Percentiles rank a stretch among this genome's conserved stretches.
Conservation (phyloP, 139 green algal species). For the Ettlia oleoabundans region DNA sequence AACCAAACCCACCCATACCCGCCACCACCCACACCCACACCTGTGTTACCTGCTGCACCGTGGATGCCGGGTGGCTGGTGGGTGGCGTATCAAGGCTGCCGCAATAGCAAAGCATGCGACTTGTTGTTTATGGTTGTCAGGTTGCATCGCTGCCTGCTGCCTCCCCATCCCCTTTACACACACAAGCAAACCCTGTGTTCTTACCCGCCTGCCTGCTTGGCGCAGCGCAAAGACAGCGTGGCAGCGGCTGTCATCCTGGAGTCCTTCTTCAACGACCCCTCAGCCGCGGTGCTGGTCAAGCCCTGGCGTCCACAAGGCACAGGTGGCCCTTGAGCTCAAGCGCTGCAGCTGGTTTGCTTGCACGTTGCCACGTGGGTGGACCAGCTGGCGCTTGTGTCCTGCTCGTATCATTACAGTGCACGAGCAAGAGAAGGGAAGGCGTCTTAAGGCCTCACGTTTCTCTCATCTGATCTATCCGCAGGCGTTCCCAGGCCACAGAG, state of each 20-base stretch:
- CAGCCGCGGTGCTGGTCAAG: constrained; percentile 17
- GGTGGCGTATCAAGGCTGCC: too few relatives aligned
- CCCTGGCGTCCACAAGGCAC: not conserved
- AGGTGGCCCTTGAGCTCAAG: not conserved
- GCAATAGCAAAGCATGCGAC: too few relatives aligned
- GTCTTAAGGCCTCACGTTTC: too few relatives aligned
- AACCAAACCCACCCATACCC: too few relatives aligned
- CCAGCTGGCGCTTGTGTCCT: not conserved
- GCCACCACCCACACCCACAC: too few relatives aligned
- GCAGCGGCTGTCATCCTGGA: constrained; percentile 44
- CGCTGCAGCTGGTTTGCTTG: not conserved
- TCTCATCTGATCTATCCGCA: too few relatives aligned
- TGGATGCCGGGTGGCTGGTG: too few relatives aligned
- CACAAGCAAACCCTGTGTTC: too few relatives aligned
- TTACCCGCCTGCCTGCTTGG: not conserved
- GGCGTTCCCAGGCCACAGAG: not conserved
- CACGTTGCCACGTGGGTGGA: not conserved
- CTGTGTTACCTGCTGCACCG: too few relatives aligned
- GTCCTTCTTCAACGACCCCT: constrained; percentile 38
- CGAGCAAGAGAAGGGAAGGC: not conserved
- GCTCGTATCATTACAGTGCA: not conserved
- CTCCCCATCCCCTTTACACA: too few relatives aligned
- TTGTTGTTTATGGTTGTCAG: too few relatives aligned
- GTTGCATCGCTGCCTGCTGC: too few relatives aligned
- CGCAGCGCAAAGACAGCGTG: constrained; percentile 44